Base-by-base conservation (phyloP, 1,284 basidiomycete genomes). In the Cryptococcus sp. region DNA sequence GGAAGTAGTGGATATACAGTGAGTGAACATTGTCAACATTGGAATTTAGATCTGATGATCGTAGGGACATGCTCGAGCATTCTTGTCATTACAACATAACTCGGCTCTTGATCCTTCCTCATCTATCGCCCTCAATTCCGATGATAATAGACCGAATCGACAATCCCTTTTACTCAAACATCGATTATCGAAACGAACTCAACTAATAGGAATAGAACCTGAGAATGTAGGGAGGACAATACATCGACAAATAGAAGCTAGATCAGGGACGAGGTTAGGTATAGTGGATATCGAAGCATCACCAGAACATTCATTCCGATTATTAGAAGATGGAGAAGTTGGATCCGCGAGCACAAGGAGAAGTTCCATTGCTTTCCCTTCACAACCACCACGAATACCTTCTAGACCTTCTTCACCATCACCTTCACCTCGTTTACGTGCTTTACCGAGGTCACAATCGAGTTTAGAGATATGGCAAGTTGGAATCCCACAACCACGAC, bases 1-100 rank as follows among this genome's bases (percentile, higher is more conserved):
- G 70, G 67, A 32, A 60, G 68, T 11, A 60, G 65, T 23, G 72
- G 73, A 10, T 76, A 76, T 59, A 73, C 73, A 5, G 71, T 71
- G 43, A 61, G 67, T 61, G 14, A 31, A 32, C n/a, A 23, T 36
- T 15, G 3, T n/a, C 14, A 3, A 7, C 11, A 1, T 35, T 34
- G 5, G 2, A 32, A 7, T 5, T 38, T 6, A 30, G 32, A 37
- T 23, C 23, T 15, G 35, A 53, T 35, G 7, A 11, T 11, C 34
- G 6, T 34, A 70, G 64, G 72, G 72, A 32, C 73, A 75, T 52
- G 73, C 72, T 8, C 59, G 73, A 42, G 71, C 73, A 1, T 73
- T 75, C 59, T 58, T 73, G 13, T 67, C 68, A 3, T 49, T 75
- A 13, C 66, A 65, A 10, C 71, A 72, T 46, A 59, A 67, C 32